Conservation (phyloP, 176 grass and related monocot genomes). For the Phyllostachys edulis region DNA sequence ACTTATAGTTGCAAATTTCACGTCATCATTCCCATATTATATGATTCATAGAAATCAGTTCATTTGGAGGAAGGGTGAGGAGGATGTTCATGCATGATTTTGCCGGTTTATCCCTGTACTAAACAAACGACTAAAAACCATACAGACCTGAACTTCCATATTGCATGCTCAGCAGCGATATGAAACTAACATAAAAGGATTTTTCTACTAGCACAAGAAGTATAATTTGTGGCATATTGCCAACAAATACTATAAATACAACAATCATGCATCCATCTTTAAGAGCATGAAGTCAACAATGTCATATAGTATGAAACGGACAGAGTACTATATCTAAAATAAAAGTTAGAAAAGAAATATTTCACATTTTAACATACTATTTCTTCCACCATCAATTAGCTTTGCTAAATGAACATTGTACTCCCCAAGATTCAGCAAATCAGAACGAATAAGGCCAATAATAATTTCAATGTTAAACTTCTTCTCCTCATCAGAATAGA, state of each 20-base stretch:
- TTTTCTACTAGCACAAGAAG: not conserved
- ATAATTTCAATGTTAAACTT: conserved; percentile 84
- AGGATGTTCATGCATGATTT: not conserved
- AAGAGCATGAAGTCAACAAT: not conserved
- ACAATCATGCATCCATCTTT: not conserved
- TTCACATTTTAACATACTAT: conserved; percentile 55
- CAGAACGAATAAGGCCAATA: conserved; percentile 69
- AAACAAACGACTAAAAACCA: not conserved
- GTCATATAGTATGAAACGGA: not conserved
- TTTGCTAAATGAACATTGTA: conserved; percentile 87
- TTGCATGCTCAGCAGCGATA: not conserved
- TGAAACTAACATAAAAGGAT: not conserved
- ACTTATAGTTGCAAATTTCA: not conserved
- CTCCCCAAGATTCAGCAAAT: conserved; percentile 75
- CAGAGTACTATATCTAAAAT: not conserved
- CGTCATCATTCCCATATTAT: not conserved
- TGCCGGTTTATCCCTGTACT: not conserved
- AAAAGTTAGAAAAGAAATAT: not conserved
- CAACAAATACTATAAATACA: not conserved
- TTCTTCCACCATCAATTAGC: conserved; percentile 80
- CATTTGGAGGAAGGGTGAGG: not conserved
- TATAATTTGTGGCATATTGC: not conserved
- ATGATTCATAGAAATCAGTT: not conserved
- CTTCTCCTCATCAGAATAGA: conserved; percentile 74
- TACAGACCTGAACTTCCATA: not conserved